Conservation (phyloP, 2,329 filamentous ascomycete species). For the Penicillium hesseltinei region DNA sequence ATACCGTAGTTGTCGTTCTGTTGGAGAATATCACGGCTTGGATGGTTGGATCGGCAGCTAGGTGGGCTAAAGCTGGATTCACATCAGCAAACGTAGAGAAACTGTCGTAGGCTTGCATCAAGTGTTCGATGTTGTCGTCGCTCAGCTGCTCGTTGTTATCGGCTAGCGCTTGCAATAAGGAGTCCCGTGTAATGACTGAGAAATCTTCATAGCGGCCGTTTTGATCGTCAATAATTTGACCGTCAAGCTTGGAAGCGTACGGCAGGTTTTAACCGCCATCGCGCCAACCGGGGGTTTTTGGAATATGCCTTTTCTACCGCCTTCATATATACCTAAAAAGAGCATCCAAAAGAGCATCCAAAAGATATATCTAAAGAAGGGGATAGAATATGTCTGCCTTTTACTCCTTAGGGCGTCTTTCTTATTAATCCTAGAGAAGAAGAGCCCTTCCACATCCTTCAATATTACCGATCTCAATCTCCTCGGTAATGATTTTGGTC, state of each 20-base stretch:
- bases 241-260: not conserved
- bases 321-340: no score
- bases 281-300: no score
- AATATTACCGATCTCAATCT: no score
- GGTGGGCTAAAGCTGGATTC: slow-evolving; percentile 49
- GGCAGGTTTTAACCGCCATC: no score
- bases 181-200: slow-evolving; percentile 59
- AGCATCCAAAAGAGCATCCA: no score
- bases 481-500: no score
- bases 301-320: no score
- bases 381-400: no score
- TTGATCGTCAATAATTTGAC: slow-evolving; percentile 2
- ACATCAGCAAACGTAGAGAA: slow-evolving; percentile 67
- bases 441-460: no score
- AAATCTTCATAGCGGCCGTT: slow-evolving; percentile 63
- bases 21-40: slow-evolving; percentile 68
- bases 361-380: no score
- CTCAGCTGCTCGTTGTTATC: slow-evolving; percentile 53
- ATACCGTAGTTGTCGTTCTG: slow-evolving; percentile 63
- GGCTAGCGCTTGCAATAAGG: slow-evolving; percentile 63
- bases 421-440: no score
- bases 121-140: slow-evolving; percentile 43
- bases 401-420: no score
- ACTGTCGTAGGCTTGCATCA: slow-evolving; percentile 65
- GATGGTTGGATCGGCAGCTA: slow-evolving; percentile 46